These are phyloP conservation scores for Oryza officinalis DNA, from an alignment of 176 grass and related monocot species.

Conservation along the genomic window DNA sequence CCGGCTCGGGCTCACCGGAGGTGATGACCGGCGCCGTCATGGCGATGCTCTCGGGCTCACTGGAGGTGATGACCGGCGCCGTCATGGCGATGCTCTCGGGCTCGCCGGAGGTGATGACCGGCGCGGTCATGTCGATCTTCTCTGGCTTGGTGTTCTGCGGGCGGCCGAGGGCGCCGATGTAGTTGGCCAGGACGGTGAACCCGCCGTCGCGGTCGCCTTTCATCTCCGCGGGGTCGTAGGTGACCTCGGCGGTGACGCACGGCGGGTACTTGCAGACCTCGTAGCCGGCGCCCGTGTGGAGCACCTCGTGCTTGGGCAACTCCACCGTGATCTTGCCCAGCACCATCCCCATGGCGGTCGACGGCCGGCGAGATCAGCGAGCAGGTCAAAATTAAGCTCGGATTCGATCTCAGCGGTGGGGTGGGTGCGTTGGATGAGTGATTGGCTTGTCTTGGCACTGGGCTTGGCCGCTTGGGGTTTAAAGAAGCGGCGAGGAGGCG, in stretches of 20 bases:
- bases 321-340: slow-evolving; percentile 86
- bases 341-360: slow-evolving; percentile 65
- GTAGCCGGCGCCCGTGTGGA: slow-evolving; percentile 72
- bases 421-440: background rate
- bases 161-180: slow-evolving; percentile 85
- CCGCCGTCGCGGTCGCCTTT: slow-evolving; percentile 68
- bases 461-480: background rate
- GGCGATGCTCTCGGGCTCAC: slow-evolving; percentile 58
- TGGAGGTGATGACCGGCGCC: slow-evolving; percentile 67
- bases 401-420: slow-evolving; percentile 3
- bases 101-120: slow-evolving; percentile 58
- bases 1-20: slow-evolving; percentile 47
- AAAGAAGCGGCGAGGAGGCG: slow-evolving; percentile 35
- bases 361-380: background rate
- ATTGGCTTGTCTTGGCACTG: background rate
- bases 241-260: slow-evolving; percentile 74
- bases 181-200: slow-evolving; percentile 76
- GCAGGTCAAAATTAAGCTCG: background rate
- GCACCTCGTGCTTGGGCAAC: slow-evolving; percentile 84
- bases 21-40: slow-evolving; percentile 87
- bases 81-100: slow-evolving; percentile 77
- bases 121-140: slow-evolving; percentile 85
- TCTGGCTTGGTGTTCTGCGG: slow-evolving; percentile 79
- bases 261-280: slow-evolving; percentile 83
- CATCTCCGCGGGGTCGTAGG: slow-evolving; percentile 74